Conservation (phyloP, 139 green algal species). For the Penium margaritaceum region DNA sequence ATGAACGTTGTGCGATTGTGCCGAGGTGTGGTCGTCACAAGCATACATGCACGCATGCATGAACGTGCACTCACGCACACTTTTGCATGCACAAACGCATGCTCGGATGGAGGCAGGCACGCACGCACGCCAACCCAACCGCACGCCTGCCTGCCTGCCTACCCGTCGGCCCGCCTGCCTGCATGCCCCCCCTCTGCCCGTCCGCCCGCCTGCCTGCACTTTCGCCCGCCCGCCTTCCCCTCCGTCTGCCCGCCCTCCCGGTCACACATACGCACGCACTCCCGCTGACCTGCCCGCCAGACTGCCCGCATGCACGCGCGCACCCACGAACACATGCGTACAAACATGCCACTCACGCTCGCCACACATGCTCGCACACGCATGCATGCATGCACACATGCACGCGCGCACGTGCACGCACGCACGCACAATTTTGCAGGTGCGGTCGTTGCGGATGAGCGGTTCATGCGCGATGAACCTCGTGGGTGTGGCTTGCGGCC, state of each 20-base stretch:
- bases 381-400: background rate
- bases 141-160: too few relatives aligned
- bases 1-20: too few relatives aligned
- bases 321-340: background rate
- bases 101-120: background rate
- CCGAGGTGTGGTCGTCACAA: too few relatives aligned
- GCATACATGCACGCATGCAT: background rate
- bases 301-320: background rate
- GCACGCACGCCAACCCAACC: background rate
- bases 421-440: conserved; percentile 5
- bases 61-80: background rate
- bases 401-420: background rate
- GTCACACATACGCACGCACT: background rate
- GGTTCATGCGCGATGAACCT: conserved; percentile 83
- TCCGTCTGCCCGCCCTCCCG: too few relatives aligned
- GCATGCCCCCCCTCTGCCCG: too few relatives aligned
- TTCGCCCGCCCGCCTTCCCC: too few relatives aligned
- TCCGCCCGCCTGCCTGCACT: too few relatives aligned
- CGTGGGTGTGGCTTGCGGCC: conserved; percentile 55
- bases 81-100: background rate
- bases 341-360: background rate
- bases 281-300: background rate
- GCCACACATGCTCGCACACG: background rate
- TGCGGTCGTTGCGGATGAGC: conserved; percentile 64
- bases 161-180: too few relatives aligned